Base-by-base conservation (phyloP, 192 early-diverging fungal species). In the Rhizophagus clarus region DNA sequence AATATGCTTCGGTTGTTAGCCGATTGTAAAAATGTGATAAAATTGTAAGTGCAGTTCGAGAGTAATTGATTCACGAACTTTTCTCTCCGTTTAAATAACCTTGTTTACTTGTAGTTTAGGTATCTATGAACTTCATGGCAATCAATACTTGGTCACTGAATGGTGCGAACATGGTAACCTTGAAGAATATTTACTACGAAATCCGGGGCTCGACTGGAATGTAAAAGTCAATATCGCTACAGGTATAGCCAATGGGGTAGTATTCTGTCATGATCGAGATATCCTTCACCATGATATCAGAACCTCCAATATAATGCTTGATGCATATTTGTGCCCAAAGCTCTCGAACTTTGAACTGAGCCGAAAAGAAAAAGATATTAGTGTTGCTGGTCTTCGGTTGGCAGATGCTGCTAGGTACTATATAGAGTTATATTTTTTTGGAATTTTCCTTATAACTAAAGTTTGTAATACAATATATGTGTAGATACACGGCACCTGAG, bases 181-280 rank as follows among this genome's bases (percentile, higher is more conserved):
- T 42, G 28, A 61, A 12, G 28, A 22, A 24, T 74, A 74, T 31
- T 42, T 74, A 4, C 5, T 11, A 10, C 11, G 29, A 22, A 56
- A 74, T 60, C 47, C 45, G 28, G 28, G n/a, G 3, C 47, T 74
- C 6, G 4, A 14, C 11, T 74, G 73, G 73, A 20, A 31, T 60
- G 0, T 61, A 29, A 74, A 61, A 74, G 22, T 74, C 4, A 56
- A 28, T 7, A 74, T 74, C 3, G 73, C 73, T 11, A 26, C 45
- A 24, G 49, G 29, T 24, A 61, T 74, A 11, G 73, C 73, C 22
- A 74, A 28, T 61, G 73, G 49, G 24, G 14, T 74, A 61, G 73
- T 15, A 31, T 61, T 74, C 29, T 74, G 73, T 60, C 73, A 74
- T 60, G 20, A 14, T 26, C 17, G 29, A 29, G 47, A 74, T 61